These are phyloP conservation scores for Panaeolus papilionaceus DNA, from an alignment of 768 basidiomycete species.

Conservation along the genomic window DNA sequence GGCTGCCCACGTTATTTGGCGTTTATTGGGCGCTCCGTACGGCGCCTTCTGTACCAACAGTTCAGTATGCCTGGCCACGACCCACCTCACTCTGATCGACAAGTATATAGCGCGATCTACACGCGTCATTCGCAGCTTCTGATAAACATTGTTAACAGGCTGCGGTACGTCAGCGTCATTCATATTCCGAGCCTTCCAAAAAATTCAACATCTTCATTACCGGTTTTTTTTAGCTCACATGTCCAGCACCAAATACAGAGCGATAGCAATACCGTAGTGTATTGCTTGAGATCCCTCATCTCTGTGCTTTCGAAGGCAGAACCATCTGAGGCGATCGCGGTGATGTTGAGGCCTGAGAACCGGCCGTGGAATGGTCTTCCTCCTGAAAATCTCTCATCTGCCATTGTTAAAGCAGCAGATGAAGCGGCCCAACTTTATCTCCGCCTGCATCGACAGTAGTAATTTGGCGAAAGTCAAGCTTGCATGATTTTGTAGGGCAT, in stretches of 20 bases:
- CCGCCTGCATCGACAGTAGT: neutral
- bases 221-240: neutral
- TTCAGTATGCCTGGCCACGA: neutral
- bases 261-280: neutral
- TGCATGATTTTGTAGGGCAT: no score
- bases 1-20: neutral
- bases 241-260: slow-evolving; percentile 1
- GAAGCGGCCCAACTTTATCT: neutral
- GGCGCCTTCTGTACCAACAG: neutral
- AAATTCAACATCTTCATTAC: neutral
- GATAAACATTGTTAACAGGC: neutral
- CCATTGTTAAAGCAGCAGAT: neutral
- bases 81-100: neutral
- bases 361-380: neutral
- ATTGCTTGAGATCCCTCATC: neutral
- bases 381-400: neutral
- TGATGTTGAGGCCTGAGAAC: neutral
- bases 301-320: neutral
- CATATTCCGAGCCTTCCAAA: neutral
- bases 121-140: neutral
- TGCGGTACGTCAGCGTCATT: neutral
- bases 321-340: neutral
- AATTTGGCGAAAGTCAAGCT: no score
- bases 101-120: neutral
- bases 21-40: neutral